These are phyloP conservation scores for Catharanthus roseus DNA, from an alignment of 257 asterid species.

Conservation along the genomic window DNA sequence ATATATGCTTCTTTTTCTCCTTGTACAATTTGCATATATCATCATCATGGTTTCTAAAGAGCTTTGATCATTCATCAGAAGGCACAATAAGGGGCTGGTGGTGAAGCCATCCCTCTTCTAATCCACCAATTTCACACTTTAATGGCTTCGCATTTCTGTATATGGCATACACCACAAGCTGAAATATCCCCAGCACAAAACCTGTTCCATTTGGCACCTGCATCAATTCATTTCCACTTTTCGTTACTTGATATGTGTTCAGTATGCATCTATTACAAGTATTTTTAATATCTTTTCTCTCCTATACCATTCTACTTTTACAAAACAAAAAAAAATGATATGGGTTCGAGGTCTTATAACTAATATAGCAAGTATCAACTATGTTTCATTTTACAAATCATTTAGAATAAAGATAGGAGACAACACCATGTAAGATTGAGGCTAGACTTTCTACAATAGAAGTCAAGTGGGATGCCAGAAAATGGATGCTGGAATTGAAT, in stretches of 20 bases:
- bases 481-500: too few relatives aligned
- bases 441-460: neutral
- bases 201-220: constrained; percentile 43
- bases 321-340: too few relatives aligned
- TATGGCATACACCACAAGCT: constrained; percentile 24
- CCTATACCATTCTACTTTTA: too few relatives aligned
- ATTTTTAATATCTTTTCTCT: too few relatives aligned
- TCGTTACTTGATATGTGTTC: too few relatives aligned
- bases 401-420: too few relatives aligned
- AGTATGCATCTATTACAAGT: too few relatives aligned
- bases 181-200: constrained; percentile 30
- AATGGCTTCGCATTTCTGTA: constrained; percentile 20
- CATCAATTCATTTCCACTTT: neutral
- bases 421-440: neutral
- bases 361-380: too few relatives aligned
- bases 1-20: neutral
- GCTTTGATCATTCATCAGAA: neutral
- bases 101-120: constrained; percentile 26
- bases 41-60: neutral
- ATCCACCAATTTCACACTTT: neutral
- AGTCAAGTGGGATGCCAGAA: too few relatives aligned
- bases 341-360: too few relatives aligned
- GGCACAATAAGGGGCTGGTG: constrained; percentile 12
- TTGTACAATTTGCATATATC: neutral
- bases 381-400: too few relatives aligned